A percentile compares a stretch with the other conserved stretches of the same genome.
Conservation (phyloP, 345 rosid species). For the Populus euphratica region DNA sequence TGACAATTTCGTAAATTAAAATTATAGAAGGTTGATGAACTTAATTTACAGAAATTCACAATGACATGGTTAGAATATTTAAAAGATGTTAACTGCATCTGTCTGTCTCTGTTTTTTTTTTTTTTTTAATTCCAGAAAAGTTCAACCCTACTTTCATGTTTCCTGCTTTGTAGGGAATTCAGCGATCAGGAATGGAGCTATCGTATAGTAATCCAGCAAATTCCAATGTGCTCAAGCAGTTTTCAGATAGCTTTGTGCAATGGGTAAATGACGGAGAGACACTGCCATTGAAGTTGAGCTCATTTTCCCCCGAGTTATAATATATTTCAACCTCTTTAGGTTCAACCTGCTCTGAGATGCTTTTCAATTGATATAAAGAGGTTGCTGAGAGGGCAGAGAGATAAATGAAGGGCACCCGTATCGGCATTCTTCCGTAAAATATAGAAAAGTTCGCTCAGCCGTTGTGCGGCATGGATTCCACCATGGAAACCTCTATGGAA, state of each 20-base stretch:
- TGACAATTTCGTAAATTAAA: background rate
- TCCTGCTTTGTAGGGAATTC: conserved; percentile 49
- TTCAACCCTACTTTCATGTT: conserved; percentile 1
- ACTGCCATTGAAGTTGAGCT: conserved; percentile 50
- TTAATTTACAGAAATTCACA: background rate
- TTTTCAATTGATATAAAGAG: conserved; percentile 10
- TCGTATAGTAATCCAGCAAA: conserved; percentile 24
- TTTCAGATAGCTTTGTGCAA: conserved; percentile 63
- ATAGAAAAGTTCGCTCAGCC: background rate
- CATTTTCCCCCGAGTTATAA: background rate
- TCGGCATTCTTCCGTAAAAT: conserved; percentile 10
- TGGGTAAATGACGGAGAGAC: conserved; percentile 85
- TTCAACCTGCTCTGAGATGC: conserved; percentile 1
- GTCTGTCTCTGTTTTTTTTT: background rate
- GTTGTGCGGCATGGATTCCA: conserved; percentile 10
- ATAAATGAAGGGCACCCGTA: conserved; percentile 4
- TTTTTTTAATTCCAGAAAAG: background rate
- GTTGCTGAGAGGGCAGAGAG: background rate
- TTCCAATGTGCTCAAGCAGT: conserved; percentile 48
- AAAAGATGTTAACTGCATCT: background rate
- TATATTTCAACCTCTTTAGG: background rate
- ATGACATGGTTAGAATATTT: background rate
- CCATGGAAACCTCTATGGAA: conserved; percentile 13
- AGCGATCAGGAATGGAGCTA: conserved; percentile 44
- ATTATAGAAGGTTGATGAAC: background rate